Conservation (phyloP, 768 basidiomycete genomes). For the Russula ochroleuca region DNA sequence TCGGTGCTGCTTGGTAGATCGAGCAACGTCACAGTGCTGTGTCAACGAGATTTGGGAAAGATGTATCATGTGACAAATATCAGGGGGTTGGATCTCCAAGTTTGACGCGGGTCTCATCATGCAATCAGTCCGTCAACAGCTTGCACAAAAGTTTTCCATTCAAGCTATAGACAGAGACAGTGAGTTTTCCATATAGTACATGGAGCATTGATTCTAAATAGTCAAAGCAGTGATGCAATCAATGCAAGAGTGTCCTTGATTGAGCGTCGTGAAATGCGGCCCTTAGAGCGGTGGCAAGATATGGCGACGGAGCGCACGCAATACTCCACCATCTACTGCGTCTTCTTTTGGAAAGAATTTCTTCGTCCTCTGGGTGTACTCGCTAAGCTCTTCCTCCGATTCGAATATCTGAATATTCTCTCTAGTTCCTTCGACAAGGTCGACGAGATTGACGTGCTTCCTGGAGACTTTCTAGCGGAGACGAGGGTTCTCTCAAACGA, state of each 20-base stretch:
- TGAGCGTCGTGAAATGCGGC: too few species aligned
- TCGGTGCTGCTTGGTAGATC: too few species aligned
- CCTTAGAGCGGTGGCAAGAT: slow-evolving; percentile 9
- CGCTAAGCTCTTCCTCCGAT: slow-evolving; percentile 27
- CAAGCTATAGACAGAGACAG: neutral
- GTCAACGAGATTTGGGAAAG: too few species aligned
- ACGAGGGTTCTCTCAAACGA: neutral
- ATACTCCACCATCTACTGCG: slow-evolving; percentile 34
- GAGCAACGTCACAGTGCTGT: too few species aligned
- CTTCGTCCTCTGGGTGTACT: slow-evolving; percentile 28
- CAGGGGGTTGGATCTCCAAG: too few species aligned
- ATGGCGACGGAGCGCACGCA: slow-evolving; percentile 32
- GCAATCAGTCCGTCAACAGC: neutral
- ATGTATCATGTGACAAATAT: too few species aligned
- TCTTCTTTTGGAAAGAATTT: slow-evolving; percentile 34
- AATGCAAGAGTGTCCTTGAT: too few species aligned
- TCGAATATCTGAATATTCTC: slow-evolving; percentile 29
- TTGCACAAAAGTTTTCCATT: neutral
- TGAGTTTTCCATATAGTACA: neutral
- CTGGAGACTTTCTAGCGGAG: neutral
- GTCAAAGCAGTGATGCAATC: too few species aligned
- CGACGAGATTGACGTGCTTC: slow-evolving; percentile 34
- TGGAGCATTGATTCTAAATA: neutral
- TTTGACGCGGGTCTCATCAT: neutral
- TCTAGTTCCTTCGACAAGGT: slow-evolving; percentile 31